A percentile compares a stretch with the other conserved stretches of the same genome.
phyloP scores from a whole-genome alignment of 352 stramenopile species.

The Pythium inflatum region DNA sequence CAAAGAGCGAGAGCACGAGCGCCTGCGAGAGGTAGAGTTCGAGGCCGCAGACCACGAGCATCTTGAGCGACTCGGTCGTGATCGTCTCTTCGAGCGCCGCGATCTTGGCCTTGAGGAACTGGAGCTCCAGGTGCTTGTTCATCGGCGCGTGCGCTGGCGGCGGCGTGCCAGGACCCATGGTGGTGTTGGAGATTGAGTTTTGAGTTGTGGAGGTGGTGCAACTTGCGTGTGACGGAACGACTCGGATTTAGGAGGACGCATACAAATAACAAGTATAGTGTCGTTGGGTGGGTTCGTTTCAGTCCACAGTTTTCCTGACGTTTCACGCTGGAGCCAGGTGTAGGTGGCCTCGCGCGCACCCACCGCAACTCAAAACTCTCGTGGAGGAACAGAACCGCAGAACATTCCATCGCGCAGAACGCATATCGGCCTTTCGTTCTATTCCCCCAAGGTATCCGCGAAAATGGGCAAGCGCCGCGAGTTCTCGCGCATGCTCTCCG shows the following conservation, averaged over 20 bases:
- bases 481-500: constrained; percentile 67
- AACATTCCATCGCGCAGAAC: constrained; percentile 1
- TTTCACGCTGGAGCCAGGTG: neutral
- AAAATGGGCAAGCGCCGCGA: constrained; percentile 66
- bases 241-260: constrained; percentile 6
- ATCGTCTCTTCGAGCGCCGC: constrained; percentile 32
- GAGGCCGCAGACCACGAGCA: constrained; percentile 56
- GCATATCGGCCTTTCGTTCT: neutral
- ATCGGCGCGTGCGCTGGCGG: neutral
- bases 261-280: constrained; percentile 18
- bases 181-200: neutral
- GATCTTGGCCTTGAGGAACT: constrained; percentile 30
- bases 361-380: too few relatives aligned
- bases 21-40: constrained; percentile 78
- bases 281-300: neutral
- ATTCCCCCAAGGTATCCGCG: neutral
- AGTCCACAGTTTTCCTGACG: neutral
- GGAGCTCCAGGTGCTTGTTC: constrained; percentile 27
- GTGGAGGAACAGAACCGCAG: too few relatives aligned
- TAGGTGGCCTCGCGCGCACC: neutral
- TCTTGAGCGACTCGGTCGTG: constrained; percentile 51
- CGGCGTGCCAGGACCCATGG: neutral
- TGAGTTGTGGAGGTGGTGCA: too few relatives aligned
- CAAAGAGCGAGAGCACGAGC: constrained; percentile 74
- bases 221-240: neutral